Conservation (phyloP, 805 yeast species). For the Diddensiella transvaalensis region DNA sequence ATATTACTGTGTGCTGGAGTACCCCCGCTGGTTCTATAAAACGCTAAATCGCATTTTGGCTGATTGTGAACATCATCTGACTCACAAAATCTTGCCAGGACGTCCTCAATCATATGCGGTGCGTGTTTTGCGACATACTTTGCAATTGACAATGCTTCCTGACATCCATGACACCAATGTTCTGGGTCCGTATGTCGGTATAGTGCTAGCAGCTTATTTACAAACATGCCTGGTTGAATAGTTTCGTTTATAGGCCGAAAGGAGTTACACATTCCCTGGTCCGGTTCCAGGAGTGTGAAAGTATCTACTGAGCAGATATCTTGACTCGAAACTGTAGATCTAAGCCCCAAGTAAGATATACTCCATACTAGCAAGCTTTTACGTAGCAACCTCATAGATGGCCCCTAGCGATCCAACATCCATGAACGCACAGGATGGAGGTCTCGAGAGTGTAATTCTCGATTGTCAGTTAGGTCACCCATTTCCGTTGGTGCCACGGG, state of each 20-base stretch:
- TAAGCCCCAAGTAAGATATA: too few species aligned
- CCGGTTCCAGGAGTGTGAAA: too few species aligned
- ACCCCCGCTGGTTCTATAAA: not conserved
- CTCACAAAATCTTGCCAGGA: constrained; percentile 6
- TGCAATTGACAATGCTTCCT: constrained; percentile 12
- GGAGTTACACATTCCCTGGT: not conserved
- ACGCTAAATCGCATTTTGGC: constrained; percentile 3
- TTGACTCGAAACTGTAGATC: too few species aligned
- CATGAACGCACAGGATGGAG: too few species aligned
- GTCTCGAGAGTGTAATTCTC: too few species aligned
- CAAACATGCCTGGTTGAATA: not conserved
- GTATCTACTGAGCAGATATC: too few species aligned
- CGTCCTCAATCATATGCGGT: constrained; percentile 7
- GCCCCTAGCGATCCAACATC: too few species aligned
- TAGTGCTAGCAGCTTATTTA: constrained; percentile 3
- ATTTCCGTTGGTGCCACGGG: too few species aligned
- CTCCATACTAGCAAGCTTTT: too few species aligned
- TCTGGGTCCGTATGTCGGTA: constrained; percentile 3
- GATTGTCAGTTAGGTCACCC: too few species aligned
- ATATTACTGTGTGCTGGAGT: constrained; percentile 18
- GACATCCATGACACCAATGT: constrained; percentile 18
- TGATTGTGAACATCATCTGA: constrained; percentile 2
- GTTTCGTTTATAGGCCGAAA: not conserved
- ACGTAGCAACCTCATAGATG: too few species aligned
- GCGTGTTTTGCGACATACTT: constrained; percentile 15